Conservation (phyloP, 371 early-diverging fungal genomes). For the Parasitella parasitica region DNA sequence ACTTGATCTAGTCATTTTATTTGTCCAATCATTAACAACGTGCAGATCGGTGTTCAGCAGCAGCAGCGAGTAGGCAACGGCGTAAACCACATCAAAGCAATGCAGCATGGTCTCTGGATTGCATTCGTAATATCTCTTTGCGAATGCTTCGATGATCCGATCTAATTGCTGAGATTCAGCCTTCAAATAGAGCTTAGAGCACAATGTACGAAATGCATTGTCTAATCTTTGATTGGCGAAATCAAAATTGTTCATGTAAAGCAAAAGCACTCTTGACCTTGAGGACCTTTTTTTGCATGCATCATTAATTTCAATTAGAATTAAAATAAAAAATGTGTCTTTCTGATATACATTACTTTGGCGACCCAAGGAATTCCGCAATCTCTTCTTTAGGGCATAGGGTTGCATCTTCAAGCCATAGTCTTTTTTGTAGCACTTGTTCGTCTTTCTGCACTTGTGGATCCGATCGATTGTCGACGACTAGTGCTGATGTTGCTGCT, state of each 20-base stretch:
- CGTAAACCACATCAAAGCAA: slow-evolving; percentile 68
- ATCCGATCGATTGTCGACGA: neutral
- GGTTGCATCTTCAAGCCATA: slow-evolving; percentile 19
- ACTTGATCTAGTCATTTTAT: slow-evolving; percentile 51
- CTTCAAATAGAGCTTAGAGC: slow-evolving; percentile 67
- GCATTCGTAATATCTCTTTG: slow-evolving; percentile 76
- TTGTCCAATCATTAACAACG: slow-evolving; percentile 51
- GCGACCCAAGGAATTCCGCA: slow-evolving; percentile 16
- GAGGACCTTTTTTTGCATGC: neutral
- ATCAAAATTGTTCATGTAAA: slow-evolving; percentile 78
- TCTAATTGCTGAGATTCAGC: slow-evolving; percentile 91
- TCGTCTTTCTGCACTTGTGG: neutral
- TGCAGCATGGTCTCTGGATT: slow-evolving; percentile 43
- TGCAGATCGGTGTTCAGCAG: slow-evolving; percentile 91
- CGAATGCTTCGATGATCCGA: slow-evolving; percentile 77
- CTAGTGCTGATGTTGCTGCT: no score
- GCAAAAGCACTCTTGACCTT: slow-evolving; percentile 21
- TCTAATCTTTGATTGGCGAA: slow-evolving; percentile 69
- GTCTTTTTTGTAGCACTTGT: neutral
- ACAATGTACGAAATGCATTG: slow-evolving; percentile 71
- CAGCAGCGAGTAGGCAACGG: slow-evolving; percentile 78
- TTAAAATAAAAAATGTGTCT: neutral
- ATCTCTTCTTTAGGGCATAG: slow-evolving; percentile 18
- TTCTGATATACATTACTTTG: slow-evolving; percentile 7
- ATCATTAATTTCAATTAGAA: neutral